Conservation (phyloP, 2,329 filamentous ascomycete species). For the Trichocomaceae sp. region DNA sequence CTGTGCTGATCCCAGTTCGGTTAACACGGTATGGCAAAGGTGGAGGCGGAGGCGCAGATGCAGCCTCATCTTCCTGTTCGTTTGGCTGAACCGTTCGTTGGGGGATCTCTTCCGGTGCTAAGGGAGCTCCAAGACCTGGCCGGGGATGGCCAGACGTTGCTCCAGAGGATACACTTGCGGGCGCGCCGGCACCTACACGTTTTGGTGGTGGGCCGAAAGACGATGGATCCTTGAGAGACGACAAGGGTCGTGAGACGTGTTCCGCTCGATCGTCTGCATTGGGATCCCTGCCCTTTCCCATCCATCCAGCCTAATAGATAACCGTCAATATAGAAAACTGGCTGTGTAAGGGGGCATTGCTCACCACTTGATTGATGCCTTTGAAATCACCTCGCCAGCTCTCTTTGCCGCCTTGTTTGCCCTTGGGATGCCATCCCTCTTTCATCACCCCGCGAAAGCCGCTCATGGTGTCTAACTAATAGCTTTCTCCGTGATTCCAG, state of each 20-base stretch:
- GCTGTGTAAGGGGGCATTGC: constrained; percentile 14
- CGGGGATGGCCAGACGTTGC: constrained; percentile 25
- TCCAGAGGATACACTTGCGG: neutral
- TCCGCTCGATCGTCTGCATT: constrained; percentile 38
- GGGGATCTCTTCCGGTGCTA: constrained; percentile 34
- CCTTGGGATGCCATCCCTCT: constrained; percentile 50
- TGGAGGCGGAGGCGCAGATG: constrained; percentile 35
- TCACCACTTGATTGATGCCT: constrained; percentile 52
- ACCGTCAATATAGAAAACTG: neutral
- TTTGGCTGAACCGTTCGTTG: constrained; percentile 25
- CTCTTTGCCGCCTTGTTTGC: constrained; percentile 47
- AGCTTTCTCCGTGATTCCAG: neutral
- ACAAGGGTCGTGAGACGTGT: constrained; percentile 58
- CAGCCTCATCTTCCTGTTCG: constrained; percentile 25
- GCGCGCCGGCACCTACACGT: constrained; percentile 34
- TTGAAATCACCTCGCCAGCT: constrained; percentile 52
- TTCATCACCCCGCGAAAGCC: constrained; percentile 44
- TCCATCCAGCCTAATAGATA: constrained; percentile 49
- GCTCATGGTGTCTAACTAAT: constrained; percentile 34
- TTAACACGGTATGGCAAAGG: constrained; percentile 62
- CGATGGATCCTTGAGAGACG: constrained; percentile 65
- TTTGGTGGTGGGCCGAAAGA: constrained; percentile 77
- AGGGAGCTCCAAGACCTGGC: constrained; percentile 38
- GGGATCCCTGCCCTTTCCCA: constrained; percentile 49
- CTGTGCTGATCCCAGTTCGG: constrained; percentile 64